Conservation (phyloP, 1,284 basidiomycete genomes). For the Ustilago shanxiensis region DNA sequence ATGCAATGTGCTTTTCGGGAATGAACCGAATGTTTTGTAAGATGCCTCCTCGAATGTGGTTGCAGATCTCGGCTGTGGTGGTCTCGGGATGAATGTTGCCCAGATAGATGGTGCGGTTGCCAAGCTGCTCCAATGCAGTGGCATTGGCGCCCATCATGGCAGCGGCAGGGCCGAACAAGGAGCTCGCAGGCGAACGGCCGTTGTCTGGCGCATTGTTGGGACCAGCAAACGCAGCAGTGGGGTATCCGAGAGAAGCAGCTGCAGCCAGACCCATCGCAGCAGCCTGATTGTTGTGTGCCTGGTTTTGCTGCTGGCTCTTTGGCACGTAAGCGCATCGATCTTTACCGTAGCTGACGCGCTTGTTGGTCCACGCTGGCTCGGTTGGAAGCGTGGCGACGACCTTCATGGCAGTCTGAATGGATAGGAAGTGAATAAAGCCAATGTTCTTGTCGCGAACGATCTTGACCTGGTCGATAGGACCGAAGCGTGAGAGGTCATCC, state of each 20-base stretch:
- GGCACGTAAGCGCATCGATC: slow-evolving; percentile 69
- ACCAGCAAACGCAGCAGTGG: slow-evolving; percentile 53
- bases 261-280: slow-evolving; percentile 69
- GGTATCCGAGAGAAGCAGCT: slow-evolving; percentile 68
- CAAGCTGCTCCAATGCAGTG: slow-evolving; percentile 61
- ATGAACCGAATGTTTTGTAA: slow-evolving; percentile 68
- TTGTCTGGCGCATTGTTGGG: slow-evolving; percentile 30
- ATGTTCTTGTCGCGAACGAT: slow-evolving; percentile 69
- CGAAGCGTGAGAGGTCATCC: slow-evolving; percentile 64
- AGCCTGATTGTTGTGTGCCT: slow-evolving; percentile 69
- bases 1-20: slow-evolving; percentile 68
- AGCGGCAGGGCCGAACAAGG: slow-evolving; percentile 54
- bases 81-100: slow-evolving; percentile 69
- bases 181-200: slow-evolving; percentile 44
- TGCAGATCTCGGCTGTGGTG: slow-evolving; percentile 69
- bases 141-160: slow-evolving; percentile 54
- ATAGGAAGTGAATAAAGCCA: slow-evolving; percentile 68
- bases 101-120: slow-evolving; percentile 69
- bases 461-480: slow-evolving; percentile 70
- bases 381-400: slow-evolving; percentile 64
- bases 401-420: slow-evolving; percentile 68
- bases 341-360: slow-evolving; percentile 68
- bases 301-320: slow-evolving; percentile 69
- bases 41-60: slow-evolving; percentile 69
- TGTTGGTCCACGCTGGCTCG: slow-evolving; percentile 64